Conservation (phyloP, 768 basidiomycete genomes). For the Dendrothele bispora region DNA sequence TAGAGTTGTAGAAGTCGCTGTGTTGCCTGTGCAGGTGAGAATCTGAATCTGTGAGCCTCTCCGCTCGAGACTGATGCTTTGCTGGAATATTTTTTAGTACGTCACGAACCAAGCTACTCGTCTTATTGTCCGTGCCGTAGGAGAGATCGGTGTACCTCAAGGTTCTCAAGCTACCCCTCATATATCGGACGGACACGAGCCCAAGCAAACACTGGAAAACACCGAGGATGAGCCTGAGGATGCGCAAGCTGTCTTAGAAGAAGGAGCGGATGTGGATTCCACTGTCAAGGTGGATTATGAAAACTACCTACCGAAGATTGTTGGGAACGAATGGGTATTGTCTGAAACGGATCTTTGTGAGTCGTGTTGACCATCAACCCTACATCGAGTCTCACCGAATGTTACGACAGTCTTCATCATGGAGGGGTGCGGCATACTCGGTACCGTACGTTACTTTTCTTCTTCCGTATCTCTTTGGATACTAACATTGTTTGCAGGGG, state of each 20-base stretch:
- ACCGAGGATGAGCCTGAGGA: slow-evolving; percentile 14
- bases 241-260: slow-evolving; percentile 11
- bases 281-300: slow-evolving; percentile 26
- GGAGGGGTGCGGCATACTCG: slow-evolving; percentile 62
- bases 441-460: slow-evolving; percentile 41
- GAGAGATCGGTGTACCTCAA: slow-evolving; percentile 37
- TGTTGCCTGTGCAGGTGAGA: slow-evolving; percentile 48
- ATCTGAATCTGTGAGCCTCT: slow-evolving; percentile 6
- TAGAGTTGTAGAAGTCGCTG: slow-evolving; percentile 56
- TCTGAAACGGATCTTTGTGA: slow-evolving; percentile 44
- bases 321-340: slow-evolving; percentile 42
- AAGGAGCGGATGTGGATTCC: slow-evolving; percentile 15
- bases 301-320: slow-evolving; percentile 35
- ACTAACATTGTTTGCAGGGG: too few species aligned
- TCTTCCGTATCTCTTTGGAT: too few species aligned
- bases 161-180: slow-evolving; percentile 10
- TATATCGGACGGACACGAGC: too few species aligned
- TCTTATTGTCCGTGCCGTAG: slow-evolving; percentile 62
- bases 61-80: background rate
- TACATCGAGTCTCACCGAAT: too few species aligned
- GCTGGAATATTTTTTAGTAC: slow-evolving; percentile 34
- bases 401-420: slow-evolving; percentile 58
- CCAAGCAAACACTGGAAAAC: background rate
- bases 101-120: slow-evolving; percentile 49
- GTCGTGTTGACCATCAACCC: background rate